A percentile compares a stretch with the other conserved stretches of the same genome.
Evolutionary conservation across 306 rosid species (phyloP).

Genomic region (Medicago lupulina): DNA sequence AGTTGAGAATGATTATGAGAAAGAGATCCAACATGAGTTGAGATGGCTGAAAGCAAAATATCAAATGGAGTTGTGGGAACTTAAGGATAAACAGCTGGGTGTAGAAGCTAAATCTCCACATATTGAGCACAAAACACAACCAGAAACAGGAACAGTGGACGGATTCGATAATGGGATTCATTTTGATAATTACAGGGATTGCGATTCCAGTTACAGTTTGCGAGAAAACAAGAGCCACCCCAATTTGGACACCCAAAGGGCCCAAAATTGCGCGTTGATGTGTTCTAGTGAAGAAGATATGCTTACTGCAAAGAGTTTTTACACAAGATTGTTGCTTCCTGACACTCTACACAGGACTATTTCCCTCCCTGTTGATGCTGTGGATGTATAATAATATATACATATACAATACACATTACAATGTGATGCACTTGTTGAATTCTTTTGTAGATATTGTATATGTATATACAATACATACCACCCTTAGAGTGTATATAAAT

Average conservation of each 20-base stretch:
- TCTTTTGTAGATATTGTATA: slow-evolving; percentile 56
- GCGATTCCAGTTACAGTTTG: slow-evolving; percentile 41
- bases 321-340: slow-evolving; percentile 56
- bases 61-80: slow-evolving; percentile 66
- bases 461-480: slow-evolving; percentile 17
- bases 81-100: slow-evolving; percentile 56
- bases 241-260: slow-evolving; percentile 54
- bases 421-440: slow-evolving; percentile 43
- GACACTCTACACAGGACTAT: slow-evolving; percentile 68
- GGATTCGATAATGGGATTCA: slow-evolving; percentile 39
- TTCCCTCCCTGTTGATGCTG: slow-evolving; percentile 87
- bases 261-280: slow-evolving; percentile 52
- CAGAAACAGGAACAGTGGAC: slow-evolving; percentile 42
- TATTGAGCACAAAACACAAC: slow-evolving; percentile 38
- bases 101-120: slow-evolving; percentile 48
- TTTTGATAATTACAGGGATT: slow-evolving; percentile 35
- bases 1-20: slow-evolving; percentile 46
- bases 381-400: slow-evolving; percentile 60
- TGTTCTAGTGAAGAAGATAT: slow-evolving; percentile 46
- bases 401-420: slow-evolving; percentile 6
- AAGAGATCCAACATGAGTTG: slow-evolving; percentile 60
- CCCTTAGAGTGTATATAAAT: slow-evolving; percentile 41
- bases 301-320: slow-evolving; percentile 46
- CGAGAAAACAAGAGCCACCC: slow-evolving; percentile 52
- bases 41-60: slow-evolving; percentile 82